Evolutionary conservation across 306 rosid species (phyloP).

Genomic region (Quercus mongolica): DNA sequence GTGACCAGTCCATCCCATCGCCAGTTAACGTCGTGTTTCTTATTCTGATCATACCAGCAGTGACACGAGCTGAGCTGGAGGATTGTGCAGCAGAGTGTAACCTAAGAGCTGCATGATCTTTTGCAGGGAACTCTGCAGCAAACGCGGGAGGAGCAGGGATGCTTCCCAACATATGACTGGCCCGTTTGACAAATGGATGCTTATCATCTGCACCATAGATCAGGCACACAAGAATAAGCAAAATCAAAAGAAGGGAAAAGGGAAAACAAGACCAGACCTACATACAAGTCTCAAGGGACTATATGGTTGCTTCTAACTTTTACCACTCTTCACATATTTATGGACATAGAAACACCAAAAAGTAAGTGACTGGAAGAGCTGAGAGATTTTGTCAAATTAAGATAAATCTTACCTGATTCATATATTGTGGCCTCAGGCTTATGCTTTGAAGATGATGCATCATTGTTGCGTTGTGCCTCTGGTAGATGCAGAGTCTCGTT

Average conservation of each 20-base stretch:
- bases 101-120: constrained; percentile 42
- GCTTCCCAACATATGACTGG: constrained; percentile 54
- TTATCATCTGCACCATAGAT: constrained; percentile 39
- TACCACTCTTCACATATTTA: not conserved
- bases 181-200: constrained; percentile 45
- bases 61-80: constrained; percentile 62
- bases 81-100: constrained; percentile 53
- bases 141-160: constrained; percentile 86
- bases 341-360: not conserved
- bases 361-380: not conserved
- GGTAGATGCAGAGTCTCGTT: constrained; percentile 23
- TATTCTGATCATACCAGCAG: constrained; percentile 84
- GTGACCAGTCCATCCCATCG: constrained; percentile 45
- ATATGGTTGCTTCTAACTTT: not conserved
- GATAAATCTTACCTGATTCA: constrained; percentile 44
- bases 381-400: not conserved
- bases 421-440: constrained; percentile 24
- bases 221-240: not conserved
- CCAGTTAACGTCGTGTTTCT: constrained; percentile 44
- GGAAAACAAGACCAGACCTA: not conserved
- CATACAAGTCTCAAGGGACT: not conserved
- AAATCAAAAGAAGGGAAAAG: not conserved
- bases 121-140: constrained; percentile 69
- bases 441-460: constrained; percentile 44
- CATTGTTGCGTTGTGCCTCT: constrained; percentile 34